These are phyloP conservation scores for Chiua sp. DNA, from an alignment of 1,284 basidiomycete species.

Conservation along the genomic window DNA sequence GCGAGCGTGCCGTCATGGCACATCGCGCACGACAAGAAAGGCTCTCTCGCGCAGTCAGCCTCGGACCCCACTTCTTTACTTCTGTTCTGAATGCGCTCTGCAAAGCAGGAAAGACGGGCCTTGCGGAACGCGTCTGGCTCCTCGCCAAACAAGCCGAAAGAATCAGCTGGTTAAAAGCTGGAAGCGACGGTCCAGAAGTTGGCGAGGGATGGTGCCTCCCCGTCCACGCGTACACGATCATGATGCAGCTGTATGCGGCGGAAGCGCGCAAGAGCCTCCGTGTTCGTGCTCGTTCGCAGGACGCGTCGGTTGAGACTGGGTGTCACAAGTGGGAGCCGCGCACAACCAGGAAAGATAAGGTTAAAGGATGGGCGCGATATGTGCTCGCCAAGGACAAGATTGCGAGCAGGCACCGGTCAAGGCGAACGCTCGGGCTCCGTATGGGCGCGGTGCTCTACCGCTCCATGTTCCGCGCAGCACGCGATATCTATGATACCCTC, in stretches of 20 bases:
- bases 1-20: constrained; percentile 26
- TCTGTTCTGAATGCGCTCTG: constrained; percentile 62
- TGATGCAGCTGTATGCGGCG: constrained; percentile 66
- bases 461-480: constrained; percentile 42
- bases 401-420: constrained; percentile 27
- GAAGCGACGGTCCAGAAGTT: constrained; percentile 20
- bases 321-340: constrained; percentile 25
- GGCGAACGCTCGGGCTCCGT: constrained; percentile 30
- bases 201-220: constrained; percentile 64
- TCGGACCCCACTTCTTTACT: constrained; percentile 66
- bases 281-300: constrained; percentile 8
- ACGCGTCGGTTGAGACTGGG: constrained; percentile 6
- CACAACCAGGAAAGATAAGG: constrained; percentile 21
- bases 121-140: constrained; percentile 69
- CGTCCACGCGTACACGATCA: constrained; percentile 70
- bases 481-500: constrained; percentile 38
- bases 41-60: constrained; percentile 47
- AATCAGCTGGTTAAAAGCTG: constrained; percentile 49
- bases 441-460: constrained; percentile 42
- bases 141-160: constrained; percentile 60
- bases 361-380: constrained; percentile 47
- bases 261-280: constrained; percentile 45
- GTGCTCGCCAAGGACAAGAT: constrained; percentile 26
- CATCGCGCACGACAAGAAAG: constrained; percentile 34
- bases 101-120: constrained; percentile 58